phyloP scores from a whole-genome alignment of 2,329 filamentous ascomycete species.

The Tolypocladium endophyticum region DNA sequence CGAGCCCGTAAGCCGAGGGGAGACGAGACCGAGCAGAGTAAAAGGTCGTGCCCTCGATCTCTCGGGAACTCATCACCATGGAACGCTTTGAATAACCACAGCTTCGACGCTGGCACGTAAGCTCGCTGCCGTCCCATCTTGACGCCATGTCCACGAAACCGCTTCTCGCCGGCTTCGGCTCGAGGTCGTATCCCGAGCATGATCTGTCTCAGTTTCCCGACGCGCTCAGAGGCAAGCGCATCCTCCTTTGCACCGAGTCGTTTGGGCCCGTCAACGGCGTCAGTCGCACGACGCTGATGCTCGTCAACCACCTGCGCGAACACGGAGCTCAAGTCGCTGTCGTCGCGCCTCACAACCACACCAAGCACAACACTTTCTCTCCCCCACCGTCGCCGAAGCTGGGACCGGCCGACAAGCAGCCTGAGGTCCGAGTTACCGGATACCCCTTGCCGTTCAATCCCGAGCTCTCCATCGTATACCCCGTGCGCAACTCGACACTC shows the following conservation, averaged over 20 bases:
- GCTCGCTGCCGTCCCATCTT: neutral
- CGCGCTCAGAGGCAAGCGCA: slow-evolving; percentile 46
- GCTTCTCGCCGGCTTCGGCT: slow-evolving; percentile 1
- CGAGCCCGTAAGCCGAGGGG: neutral
- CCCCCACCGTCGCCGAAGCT: slow-evolving; percentile 25
- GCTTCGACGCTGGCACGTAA: neutral
- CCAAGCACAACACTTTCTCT: slow-evolving; percentile 42
- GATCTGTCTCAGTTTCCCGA: slow-evolving; percentile 34
- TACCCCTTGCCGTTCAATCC: slow-evolving; percentile 63
- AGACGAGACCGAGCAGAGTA: slow-evolving; percentile 3
- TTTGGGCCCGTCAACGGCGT: slow-evolving; percentile 67
- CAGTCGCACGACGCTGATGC: slow-evolving; percentile 57
- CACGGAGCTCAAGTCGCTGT: slow-evolving; percentile 56
- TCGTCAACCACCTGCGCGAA: slow-evolving; percentile 55
- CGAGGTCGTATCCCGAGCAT: slow-evolving; percentile 15
- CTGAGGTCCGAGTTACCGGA: slow-evolving; percentile 50
- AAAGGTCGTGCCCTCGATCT: slow-evolving; percentile 4
- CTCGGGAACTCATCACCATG: neutral
- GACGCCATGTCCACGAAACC: slow-evolving; percentile 5
- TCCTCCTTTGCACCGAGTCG: slow-evolving; percentile 60
- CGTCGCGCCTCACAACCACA: slow-evolving; percentile 52
- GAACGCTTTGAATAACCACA: neutral
- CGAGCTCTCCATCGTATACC: slow-evolving; percentile 59
- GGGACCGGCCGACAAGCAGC: slow-evolving; percentile 19
- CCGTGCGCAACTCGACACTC: slow-evolving; percentile 52